Base-by-base conservation (phyloP, 208 protist species). In the Leishmania tarentolae region DNA sequence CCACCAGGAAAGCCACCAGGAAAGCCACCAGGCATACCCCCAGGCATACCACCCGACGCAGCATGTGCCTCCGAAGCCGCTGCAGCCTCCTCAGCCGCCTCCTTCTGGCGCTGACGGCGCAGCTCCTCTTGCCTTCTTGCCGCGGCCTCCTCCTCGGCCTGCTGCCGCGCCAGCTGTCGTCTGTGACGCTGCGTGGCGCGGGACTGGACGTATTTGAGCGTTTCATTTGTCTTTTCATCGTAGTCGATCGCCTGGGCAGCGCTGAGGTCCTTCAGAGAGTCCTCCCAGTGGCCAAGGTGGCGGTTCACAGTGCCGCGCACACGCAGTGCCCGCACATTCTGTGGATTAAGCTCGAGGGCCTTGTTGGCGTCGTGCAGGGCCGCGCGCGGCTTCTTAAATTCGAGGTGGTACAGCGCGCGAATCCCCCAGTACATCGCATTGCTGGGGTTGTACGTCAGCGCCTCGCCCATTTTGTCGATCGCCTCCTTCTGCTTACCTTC, bases 371-470 rank as follows among this genome's bases (percentile, higher is more conserved):
- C 91, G 37, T 88, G 88, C 57, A 97, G 76, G 5, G 92, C 93
- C 35, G 91, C 90, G 9, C 68, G 68, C 5, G 89, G 91, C 42
- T 83, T 86, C 76, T 85, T 86, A 52, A 80, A 75, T 37, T 94
- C 79, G 4, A 97, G 87, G 57, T 92, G 76, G 72, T 93, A 95
- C 65, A 88, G 79, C 21, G 87, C 83, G 40, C 92, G 92, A 35
- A 94, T 76, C 28, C 91, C 88, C 90, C 92, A 97, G 86, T 94
- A 94, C 87, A 94, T 94, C 63, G 92, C 93, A 72, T 90, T 95
- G 68, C 68, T 76, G 28, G 91, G 92, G 61, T 86, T 90, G 50
- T 91, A 77, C 44, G 80, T 70, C 74, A 95, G 80, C 17, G 93
- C 91, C 80, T 94, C 85, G 59, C 80, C 80, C 82, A 97, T 85